Conservation (phyloP, 148 eudicot genomes). For the Polygonum aviculare region DNA sequence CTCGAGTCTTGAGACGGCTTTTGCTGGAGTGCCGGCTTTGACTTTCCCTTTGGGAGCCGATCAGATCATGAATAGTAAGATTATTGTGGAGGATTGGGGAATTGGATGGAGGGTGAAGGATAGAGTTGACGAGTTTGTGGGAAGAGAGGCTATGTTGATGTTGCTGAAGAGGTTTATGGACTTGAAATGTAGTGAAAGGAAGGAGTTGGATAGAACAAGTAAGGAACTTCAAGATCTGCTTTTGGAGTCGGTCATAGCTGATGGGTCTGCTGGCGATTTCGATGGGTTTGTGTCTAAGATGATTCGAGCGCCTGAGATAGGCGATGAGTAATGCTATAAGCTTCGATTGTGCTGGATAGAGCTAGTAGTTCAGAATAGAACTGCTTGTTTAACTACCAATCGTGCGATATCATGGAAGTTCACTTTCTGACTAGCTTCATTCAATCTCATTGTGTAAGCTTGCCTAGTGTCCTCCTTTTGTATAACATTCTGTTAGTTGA, state of each 20-base stretch:
- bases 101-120: slow-evolving; percentile 31
- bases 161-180: slow-evolving; percentile 30
- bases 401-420: too few species aligned
- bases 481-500: too few species aligned
- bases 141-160: slow-evolving; percentile 17
- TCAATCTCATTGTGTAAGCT: too few species aligned
- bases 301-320: background rate
- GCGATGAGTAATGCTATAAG: background rate
- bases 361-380: too few species aligned
- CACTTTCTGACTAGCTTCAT: too few species aligned
- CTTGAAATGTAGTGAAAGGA: slow-evolving; percentile 17
- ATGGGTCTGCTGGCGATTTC: background rate
- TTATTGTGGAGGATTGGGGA: slow-evolving; percentile 32
- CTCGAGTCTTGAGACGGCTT: slow-evolving; percentile 26
- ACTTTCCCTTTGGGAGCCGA: slow-evolving; percentile 27
- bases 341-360: too few species aligned
- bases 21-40: slow-evolving; percentile 25
- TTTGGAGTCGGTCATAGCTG: background rate
- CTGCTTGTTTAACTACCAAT: too few species aligned
- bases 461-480: too few species aligned
- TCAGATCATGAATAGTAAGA: slow-evolving; percentile 22
- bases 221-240: background rate
- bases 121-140: slow-evolving; percentile 13
- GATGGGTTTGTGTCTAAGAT: background rate
- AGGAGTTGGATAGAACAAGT: slow-evolving; percentile 12